A percentile compares a stretch with the other conserved stretches of the same genome.
Conservation (phyloP, 306 rosid species). For the Erythrophleum fordii region DNA sequence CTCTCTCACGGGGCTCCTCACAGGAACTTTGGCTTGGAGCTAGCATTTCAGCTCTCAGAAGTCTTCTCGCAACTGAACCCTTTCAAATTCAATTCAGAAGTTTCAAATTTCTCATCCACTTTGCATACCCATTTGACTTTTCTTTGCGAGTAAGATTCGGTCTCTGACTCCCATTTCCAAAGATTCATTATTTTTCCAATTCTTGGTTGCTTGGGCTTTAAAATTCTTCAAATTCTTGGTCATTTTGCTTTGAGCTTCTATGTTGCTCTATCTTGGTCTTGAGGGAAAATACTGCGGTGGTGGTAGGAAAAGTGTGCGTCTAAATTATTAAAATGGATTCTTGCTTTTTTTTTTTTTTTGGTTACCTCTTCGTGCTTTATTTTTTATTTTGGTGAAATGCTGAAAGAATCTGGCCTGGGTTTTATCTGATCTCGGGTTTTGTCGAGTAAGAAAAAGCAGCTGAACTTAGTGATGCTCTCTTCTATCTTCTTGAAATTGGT, state of each 20-base stretch:
- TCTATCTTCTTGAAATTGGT: slow-evolving; percentile 16
- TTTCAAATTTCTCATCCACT: slow-evolving; percentile 35
- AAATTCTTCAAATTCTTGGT: neutral
- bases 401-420: slow-evolving; percentile 23
- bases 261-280: neutral
- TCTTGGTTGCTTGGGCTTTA: neutral
- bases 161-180: slow-evolving; percentile 25
- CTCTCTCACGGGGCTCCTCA: neutral
- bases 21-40: neutral
- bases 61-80: slow-evolving; percentile 15
- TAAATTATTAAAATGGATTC: slow-evolving; percentile 12
- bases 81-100: slow-evolving; percentile 11
- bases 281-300: neutral
- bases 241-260: neutral
- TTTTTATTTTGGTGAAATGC: slow-evolving; percentile 33
- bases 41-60: neutral
- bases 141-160: slow-evolving; percentile 20
- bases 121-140: slow-evolving; percentile 42
- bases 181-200: slow-evolving; percentile 36
- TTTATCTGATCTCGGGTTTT: slow-evolving; percentile 30
- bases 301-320: slow-evolving; percentile 8
- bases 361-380: slow-evolving; percentile 1
- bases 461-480: slow-evolving; percentile 18
- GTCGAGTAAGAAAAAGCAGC: neutral
- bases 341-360: neutral